Conservation (phyloP, 202 grass and related monocot genomes). For the Thinopyrum obtusiflorum region DNA sequence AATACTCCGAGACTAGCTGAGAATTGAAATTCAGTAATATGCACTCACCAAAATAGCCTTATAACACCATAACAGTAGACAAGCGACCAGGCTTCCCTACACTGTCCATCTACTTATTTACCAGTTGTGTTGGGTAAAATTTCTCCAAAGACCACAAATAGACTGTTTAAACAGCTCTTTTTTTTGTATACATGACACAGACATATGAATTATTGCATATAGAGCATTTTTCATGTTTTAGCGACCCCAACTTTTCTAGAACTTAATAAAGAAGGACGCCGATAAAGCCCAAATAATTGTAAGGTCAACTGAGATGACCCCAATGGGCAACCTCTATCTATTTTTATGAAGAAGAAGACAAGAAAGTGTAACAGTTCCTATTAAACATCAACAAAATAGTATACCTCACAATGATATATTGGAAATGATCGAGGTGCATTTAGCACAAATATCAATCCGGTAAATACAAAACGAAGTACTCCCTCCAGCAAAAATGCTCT, state of each 20-base stretch:
- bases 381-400: not conserved
- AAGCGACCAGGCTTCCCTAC: not conserved
- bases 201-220: not conserved
- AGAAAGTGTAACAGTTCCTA: not conserved
- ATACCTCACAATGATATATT: not conserved
- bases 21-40: not conserved
- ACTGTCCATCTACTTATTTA: not conserved
- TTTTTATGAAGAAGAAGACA: not conserved
- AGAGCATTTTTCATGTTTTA: not conserved
- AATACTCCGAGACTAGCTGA: not conserved
- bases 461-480: too few relatives aligned
- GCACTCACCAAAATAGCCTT: not conserved
- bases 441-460: not conserved
- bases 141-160: not conserved
- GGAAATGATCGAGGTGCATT: not conserved
- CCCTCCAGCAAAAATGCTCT: too few relatives aligned
- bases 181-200: not conserved
- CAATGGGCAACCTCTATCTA: not conserved
- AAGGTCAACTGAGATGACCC: not conserved
- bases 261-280: too few relatives aligned
- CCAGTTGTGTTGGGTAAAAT: not conserved
- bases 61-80: not conserved
- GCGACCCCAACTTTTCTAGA: not conserved
- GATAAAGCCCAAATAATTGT: too few relatives aligned
- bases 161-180: not conserved